These are phyloP conservation scores for Suhomyces bribrorum DNA, from an alignment of 1,139 yeast species.

Conservation along the genomic window DNA sequence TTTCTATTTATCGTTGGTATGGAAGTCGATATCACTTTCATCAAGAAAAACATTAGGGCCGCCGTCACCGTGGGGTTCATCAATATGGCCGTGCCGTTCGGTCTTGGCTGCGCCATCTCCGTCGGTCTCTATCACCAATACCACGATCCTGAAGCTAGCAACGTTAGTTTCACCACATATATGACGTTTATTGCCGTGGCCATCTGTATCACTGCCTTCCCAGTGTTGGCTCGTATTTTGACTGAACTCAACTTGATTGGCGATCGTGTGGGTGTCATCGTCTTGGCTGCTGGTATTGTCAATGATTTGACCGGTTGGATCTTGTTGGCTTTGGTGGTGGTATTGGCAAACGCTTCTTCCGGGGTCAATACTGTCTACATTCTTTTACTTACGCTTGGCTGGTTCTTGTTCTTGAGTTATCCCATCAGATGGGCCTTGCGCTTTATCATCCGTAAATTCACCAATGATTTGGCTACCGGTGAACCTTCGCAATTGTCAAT, in stretches of 20 bases:
- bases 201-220: slow-evolving; percentile 80
- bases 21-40: slow-evolving; percentile 69
- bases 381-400: slow-evolving; percentile 61
- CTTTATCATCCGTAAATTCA: slow-evolving; percentile 42
- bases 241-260: slow-evolving; percentile 69
- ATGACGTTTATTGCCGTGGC: slow-evolving; percentile 81
- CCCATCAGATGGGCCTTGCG: slow-evolving; percentile 55
- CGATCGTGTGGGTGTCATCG: slow-evolving; percentile 77
- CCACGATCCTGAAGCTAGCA: slow-evolving; percentile 26
- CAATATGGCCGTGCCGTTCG: slow-evolving; percentile 76
- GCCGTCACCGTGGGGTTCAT: slow-evolving; percentile 69
- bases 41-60: slow-evolving; percentile 56
- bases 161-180: slow-evolving; percentile 64
- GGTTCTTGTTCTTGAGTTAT: slow-evolving; percentile 60
- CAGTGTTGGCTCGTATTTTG: slow-evolving; percentile 75
- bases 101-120: slow-evolving; percentile 71
- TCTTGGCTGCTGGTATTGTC: slow-evolving; percentile 76
- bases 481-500: slow-evolving; percentile 66
- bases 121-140: slow-evolving; percentile 65
- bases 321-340: slow-evolving; percentile 69
- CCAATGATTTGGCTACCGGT: slow-evolving; percentile 55
- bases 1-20: slow-evolving; percentile 75
- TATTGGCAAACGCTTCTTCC: slow-evolving; percentile 70
- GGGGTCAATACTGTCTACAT: slow-evolving; percentile 71
- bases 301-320: slow-evolving; percentile 86